phyloP scores from a whole-genome alignment of 164 flowering plant species.

The Sedum album region DNA sequence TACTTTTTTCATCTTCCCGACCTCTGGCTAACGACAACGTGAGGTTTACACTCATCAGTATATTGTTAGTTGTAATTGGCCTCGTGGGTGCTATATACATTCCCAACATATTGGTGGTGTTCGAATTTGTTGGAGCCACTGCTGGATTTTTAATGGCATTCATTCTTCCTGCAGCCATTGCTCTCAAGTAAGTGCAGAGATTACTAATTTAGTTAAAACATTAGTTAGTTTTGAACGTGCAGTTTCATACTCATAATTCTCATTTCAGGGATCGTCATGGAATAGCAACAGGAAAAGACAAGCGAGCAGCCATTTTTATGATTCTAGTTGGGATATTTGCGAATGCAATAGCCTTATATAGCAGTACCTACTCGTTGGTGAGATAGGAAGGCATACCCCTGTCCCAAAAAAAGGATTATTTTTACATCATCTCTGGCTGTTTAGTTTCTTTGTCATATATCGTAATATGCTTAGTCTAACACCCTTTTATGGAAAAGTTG shows the following conservation, averaged over 20 bases:
- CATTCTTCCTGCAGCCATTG: slow-evolving; percentile 13
- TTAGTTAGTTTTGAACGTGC: background rate
- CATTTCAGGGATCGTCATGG: slow-evolving; percentile 14
- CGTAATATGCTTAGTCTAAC: no score
- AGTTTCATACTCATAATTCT: background rate
- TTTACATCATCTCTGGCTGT: no score
- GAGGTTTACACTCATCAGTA: slow-evolving; percentile 12
- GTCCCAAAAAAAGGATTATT: no score
- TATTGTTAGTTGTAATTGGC: slow-evolving; percentile 2
- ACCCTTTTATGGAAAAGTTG: no score
- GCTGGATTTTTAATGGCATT: slow-evolving; percentile 15
- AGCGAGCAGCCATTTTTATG: slow-evolving; percentile 3
- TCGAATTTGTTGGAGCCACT: slow-evolving; percentile 13
- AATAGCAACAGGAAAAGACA: slow-evolving; percentile 10
- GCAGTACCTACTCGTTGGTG: slow-evolving; percentile 6
- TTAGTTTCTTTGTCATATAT: no score
- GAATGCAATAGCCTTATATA: slow-evolving; percentile 11
- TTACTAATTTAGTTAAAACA: background rate
- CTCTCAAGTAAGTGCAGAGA: slow-evolving; percentile 6
- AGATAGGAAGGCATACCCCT: no score
- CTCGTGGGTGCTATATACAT: slow-evolving; percentile 12
- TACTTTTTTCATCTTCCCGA: slow-evolving; percentile 6
- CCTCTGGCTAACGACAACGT: slow-evolving; percentile 10
- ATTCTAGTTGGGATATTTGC: slow-evolving; percentile 5
- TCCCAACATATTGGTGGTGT: slow-evolving; percentile 13